Conservation (phyloP, 176 grass and related monocot genomes). For the Pontederia paniculata region DNA sequence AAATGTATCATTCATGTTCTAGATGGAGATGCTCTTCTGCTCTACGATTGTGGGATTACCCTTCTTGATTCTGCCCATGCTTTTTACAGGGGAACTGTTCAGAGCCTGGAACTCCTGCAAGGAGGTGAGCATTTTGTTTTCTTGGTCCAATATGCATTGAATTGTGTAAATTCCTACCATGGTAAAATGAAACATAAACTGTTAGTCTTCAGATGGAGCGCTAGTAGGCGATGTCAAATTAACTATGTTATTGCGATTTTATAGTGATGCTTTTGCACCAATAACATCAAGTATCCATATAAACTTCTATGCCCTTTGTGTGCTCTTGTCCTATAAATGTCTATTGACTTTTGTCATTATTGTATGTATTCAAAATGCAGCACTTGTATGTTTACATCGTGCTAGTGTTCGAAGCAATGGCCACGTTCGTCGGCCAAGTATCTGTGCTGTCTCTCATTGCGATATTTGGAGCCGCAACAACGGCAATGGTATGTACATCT, state of each 20-base stretch:
- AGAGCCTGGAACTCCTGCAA: slow-evolving; percentile 72
- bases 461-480: slow-evolving; percentile 69
- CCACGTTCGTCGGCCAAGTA: slow-evolving; percentile 84
- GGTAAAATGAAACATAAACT: background rate
- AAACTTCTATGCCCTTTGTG: too few relatives aligned
- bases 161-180: background rate
- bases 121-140: slow-evolving; percentile 28
- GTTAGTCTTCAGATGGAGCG: too few relatives aligned
- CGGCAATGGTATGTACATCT: slow-evolving; percentile 45
- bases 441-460: slow-evolving; percentile 88
- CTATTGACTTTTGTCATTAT: too few relatives aligned
- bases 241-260: too few relatives aligned
- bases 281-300: too few relatives aligned
- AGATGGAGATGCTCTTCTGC: slow-evolving; percentile 99
- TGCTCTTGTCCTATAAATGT: too few relatives aligned
- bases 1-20: background rate
- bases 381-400: slow-evolving; percentile 80
- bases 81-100: slow-evolving; percentile 76
- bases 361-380: slow-evolving; percentile 24
- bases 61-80: slow-evolving; percentile 61
- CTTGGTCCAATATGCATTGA: background rate
- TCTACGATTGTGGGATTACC: slow-evolving; percentile 82
- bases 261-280: too few relatives aligned
- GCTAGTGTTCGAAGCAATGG: slow-evolving; percentile 89
- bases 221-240: too few relatives aligned